phyloP scores from a whole-genome alignment of 1,284 basidiomycete genomes.

The Sphaerobolus stellatus region DNA sequence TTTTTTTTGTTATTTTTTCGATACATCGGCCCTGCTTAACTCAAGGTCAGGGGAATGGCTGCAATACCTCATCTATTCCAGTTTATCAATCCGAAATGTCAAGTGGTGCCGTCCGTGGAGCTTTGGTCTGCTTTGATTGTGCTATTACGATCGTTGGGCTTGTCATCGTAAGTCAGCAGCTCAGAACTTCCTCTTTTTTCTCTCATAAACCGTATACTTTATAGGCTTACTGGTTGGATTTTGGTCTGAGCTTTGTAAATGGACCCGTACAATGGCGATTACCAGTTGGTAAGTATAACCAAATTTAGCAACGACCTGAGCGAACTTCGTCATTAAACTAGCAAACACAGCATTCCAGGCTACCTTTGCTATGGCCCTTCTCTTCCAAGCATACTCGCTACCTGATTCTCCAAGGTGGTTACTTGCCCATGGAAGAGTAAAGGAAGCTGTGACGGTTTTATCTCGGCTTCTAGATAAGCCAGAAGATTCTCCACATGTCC shows the following conservation, averaged over 20 bases:
- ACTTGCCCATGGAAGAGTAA: conserved; percentile 39
- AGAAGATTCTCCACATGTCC: conserved; percentile 39
- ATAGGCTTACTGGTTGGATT: conserved; percentile 48
- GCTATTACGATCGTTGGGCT: conserved; percentile 49
- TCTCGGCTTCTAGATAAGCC: too few relatives aligned
- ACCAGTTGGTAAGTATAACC: conserved; percentile 35
- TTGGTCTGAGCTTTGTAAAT: conserved; percentile 40
- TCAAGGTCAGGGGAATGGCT: conserved; percentile 41
- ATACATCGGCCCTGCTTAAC: neutral
- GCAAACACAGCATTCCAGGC: conserved; percentile 36
- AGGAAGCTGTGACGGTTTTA: conserved; percentile 40
- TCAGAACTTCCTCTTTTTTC: neutral
- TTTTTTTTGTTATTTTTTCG: neutral
- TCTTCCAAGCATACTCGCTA: conserved; percentile 38
- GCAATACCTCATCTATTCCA: conserved; percentile 45
- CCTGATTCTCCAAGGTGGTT: conserved; percentile 47
- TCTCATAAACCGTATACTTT: neutral
- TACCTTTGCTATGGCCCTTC: conserved; percentile 40
- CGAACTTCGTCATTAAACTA: neutral
- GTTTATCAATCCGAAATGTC: conserved; percentile 50
- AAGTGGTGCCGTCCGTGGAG: conserved; percentile 44
- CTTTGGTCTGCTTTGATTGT: conserved; percentile 47
- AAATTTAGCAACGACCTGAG: neutral
- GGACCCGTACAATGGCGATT: conserved; percentile 43
- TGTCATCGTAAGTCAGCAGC: conserved; percentile 34